Evolutionary conservation across 257 asterid species (phyloP), one percentile per base, ranked within the genome.

Genomic region (Plantago major): DNA sequence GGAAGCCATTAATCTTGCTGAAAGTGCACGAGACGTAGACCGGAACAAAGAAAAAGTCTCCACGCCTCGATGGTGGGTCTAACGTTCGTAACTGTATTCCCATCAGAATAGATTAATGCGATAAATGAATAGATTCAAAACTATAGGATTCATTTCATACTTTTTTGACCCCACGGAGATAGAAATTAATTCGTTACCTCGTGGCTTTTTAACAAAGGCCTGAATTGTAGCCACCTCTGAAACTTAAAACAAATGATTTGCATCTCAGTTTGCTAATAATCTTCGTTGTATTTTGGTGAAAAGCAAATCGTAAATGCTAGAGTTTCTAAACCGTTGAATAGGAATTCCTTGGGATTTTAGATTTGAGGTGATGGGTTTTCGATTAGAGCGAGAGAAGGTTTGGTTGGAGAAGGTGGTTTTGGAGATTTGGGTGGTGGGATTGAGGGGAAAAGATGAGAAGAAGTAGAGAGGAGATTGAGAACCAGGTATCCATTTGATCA

Each of bases 171-270:
- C n/a, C n/a, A n/a, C n/a, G n/a, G 8, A 4, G 6, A 33, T 7
- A n/a, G 40, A 7, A 33, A 33, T 33, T 33, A 33, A 2, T 33
- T 33, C 5, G 40, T 33, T 33, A 33, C 40, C 40, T 33, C 40
- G 40, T 33, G 74, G 48, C 85, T 86, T 11, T 5, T 69, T 55
- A 75, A 11, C 50, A n/a, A 91, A 46, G 1, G 88, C 94, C 33
- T 74, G 60, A 66, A n/a, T n/a, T 91, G 98, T 16, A 91, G 96
- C 96, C 7, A 93, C 97, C 82, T 93, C 99, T 26, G 97, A 65
- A 0, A 97, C 96, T n/a, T n/a, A n/a, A 67, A 93, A 93, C 64
- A 89, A 65, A 75, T 89, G 55, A 74, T 67, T 79, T 63, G 58
- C 99, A 93, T 4, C 97, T 78, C 55, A 76, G 80, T 81, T 80